Evolutionary conservation across 495 filamentous ascomycete species (phyloP).

Genomic region (Elaphomyces granulatus): DNA sequence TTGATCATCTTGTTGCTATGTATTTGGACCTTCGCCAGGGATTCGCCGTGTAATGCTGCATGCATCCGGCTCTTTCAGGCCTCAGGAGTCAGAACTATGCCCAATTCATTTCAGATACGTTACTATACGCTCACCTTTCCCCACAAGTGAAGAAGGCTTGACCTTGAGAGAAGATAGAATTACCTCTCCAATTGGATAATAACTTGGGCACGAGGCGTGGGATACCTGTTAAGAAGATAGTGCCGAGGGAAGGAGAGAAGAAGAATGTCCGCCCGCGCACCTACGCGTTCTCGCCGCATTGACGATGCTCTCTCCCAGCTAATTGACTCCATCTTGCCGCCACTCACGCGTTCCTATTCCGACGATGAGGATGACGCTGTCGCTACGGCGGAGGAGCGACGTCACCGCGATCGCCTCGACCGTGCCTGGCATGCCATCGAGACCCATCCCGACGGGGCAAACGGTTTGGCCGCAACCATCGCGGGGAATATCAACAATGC

Average conservation of each 20-base stretch:
- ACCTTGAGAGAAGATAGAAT: too few relatives aligned
- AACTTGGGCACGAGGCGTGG: too few relatives aligned
- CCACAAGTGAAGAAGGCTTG: too few relatives aligned
- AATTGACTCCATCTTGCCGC: slow-evolving; percentile 35
- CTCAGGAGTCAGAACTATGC: too few relatives aligned
- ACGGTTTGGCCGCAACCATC: slow-evolving; percentile 22
- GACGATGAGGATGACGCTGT: slow-evolving; percentile 32
- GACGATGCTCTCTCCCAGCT: slow-evolving; percentile 42
- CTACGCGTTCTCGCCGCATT: slow-evolving; percentile 32
- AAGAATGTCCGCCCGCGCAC: slow-evolving; percentile 25
- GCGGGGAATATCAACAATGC: slow-evolving; percentile 67
- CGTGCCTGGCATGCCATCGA: slow-evolving; percentile 30
- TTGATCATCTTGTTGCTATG: too few relatives aligned
- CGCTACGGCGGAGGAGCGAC: slow-evolving; percentile 29
- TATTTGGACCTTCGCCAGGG: too few relatives aligned
- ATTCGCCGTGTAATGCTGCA: too few relatives aligned
- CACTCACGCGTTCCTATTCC: slow-evolving; percentile 20
- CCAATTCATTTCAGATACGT: too few relatives aligned
- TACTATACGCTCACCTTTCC: too few relatives aligned
- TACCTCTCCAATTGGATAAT: too few relatives aligned
- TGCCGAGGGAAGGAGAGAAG: slow-evolving; percentile 3
- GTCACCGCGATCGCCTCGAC: slow-evolving; percentile 27
- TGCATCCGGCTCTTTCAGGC: too few relatives aligned
- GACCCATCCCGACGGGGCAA: not conserved
- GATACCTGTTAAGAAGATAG: too few relatives aligned